phyloP scores from a whole-genome alignment of 306 rosid genomes.

The Casuarina equisetifolia region DNA sequence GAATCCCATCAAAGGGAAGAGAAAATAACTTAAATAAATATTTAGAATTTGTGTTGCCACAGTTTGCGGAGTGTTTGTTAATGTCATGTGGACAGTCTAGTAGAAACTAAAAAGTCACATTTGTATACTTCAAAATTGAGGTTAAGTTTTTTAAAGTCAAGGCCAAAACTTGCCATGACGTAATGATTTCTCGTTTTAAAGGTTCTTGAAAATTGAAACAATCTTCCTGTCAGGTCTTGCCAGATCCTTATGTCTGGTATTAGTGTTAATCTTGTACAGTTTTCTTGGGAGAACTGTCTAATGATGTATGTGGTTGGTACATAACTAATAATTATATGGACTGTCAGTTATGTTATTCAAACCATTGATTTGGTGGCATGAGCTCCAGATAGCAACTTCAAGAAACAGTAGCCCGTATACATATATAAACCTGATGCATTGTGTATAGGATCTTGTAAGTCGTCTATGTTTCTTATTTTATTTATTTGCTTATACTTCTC shows the following conservation, averaged over 20 bases:
- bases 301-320: background rate
- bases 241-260: background rate
- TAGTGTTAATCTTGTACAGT: background rate
- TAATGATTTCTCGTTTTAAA: background rate
- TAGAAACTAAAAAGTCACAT: background rate
- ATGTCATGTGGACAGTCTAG: background rate
- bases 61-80: background rate
- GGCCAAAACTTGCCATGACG: background rate
- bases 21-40: background rate
- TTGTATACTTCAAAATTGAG: background rate
- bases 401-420: background rate
- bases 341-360: background rate
- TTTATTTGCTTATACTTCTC: slow-evolving; percentile 23
- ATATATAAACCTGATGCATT: background rate
- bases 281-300: background rate
- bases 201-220: background rate
- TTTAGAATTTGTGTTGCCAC: background rate
- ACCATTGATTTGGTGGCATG: background rate
- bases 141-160: background rate
- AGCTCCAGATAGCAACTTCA: background rate
- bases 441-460: background rate
- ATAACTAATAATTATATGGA: background rate
- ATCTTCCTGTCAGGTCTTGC: background rate
- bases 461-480: background rate
- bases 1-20: background rate